Conservation (phyloP, 2,329 filamentous ascomycete genomes). For the Seiridium unicorne region DNA sequence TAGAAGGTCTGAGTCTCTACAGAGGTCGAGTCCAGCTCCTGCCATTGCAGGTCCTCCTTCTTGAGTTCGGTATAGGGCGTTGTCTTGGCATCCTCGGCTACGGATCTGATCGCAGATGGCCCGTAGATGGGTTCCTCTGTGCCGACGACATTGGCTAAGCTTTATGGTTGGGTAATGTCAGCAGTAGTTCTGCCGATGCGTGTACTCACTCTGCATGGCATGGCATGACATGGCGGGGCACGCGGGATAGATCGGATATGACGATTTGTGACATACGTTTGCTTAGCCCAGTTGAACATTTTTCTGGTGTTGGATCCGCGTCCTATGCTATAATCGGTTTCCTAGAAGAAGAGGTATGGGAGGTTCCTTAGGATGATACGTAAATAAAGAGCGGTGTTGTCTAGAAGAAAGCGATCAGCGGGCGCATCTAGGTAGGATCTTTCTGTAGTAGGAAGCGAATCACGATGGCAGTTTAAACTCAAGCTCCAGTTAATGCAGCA, state of each 20-base stretch:
- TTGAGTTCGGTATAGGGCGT: constrained; percentile 78
- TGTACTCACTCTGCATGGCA: background rate
- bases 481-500: constrained; percentile 3
- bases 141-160: constrained; percentile 79
- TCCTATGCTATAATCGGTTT: background rate
- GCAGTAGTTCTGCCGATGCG: constrained; percentile 5
- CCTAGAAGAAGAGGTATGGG: background rate
- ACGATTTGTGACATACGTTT: constrained; percentile 62
- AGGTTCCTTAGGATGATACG: background rate
- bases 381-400: constrained; percentile 5
- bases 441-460: background rate
- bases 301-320: constrained; percentile 24
- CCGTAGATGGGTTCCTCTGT: constrained; percentile 97
- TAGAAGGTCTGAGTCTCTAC: constrained; percentile 98
- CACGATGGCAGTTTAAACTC: background rate
- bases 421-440: background rate
- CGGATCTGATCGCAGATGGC: constrained; percentile 79
- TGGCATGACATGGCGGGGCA: constrained; percentile 7
- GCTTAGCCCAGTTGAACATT: constrained; percentile 95
- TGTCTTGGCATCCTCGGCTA: constrained; percentile 75
- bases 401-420: background rate
- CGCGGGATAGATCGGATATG: background rate
- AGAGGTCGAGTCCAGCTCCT: constrained; percentile 74
- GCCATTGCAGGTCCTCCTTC: constrained; percentile 81
- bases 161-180: constrained; percentile 30